These are phyloP conservation scores for Zygosaccharomyces gambellarensis DNA, from an alignment of 805 yeast species.

Conservation along the genomic window DNA sequence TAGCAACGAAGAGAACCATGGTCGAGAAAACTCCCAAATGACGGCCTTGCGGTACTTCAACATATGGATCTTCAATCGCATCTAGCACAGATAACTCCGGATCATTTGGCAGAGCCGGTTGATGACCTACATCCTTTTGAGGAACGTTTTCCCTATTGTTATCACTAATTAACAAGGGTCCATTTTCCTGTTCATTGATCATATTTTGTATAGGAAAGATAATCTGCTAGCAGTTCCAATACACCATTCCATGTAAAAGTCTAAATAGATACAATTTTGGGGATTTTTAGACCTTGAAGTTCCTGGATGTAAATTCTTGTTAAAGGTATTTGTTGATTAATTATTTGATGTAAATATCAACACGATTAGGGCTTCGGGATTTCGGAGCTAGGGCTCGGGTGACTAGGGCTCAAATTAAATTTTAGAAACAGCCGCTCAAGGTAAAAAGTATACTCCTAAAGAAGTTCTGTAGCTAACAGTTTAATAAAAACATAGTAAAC, in stretches of 20 bases:
- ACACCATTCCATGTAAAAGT: neutral
- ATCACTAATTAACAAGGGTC: neutral
- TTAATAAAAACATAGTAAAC: too few relatives aligned
- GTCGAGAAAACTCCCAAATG: conserved; percentile 69
- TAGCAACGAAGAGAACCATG: conserved; percentile 55
- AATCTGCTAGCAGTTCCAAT: neutral
- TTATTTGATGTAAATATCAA: neutral
- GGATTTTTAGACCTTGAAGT: neutral
- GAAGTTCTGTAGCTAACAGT: too few relatives aligned
- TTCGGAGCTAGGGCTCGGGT: neutral
- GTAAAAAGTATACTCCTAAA: too few relatives aligned
- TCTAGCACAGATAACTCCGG: conserved; percentile 5
- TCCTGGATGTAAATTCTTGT: neutral
- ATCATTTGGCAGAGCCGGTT: conserved; percentile 1
- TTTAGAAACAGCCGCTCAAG: too few relatives aligned
- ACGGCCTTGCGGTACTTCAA: conserved; percentile 60
- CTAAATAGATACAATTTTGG: neutral
- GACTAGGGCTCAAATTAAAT: neutral
- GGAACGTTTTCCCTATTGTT: neutral
- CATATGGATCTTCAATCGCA: conserved; percentile 8
- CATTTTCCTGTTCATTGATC: neutral
- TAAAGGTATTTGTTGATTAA: neutral
- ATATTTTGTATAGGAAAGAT: neutral
- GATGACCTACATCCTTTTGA: neutral
- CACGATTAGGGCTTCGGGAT: neutral